Base-by-base conservation (phyloP, 2,329 filamentous ascomycete genomes). In the Ophiocordyceps polyrhachis-furcata region DNA sequence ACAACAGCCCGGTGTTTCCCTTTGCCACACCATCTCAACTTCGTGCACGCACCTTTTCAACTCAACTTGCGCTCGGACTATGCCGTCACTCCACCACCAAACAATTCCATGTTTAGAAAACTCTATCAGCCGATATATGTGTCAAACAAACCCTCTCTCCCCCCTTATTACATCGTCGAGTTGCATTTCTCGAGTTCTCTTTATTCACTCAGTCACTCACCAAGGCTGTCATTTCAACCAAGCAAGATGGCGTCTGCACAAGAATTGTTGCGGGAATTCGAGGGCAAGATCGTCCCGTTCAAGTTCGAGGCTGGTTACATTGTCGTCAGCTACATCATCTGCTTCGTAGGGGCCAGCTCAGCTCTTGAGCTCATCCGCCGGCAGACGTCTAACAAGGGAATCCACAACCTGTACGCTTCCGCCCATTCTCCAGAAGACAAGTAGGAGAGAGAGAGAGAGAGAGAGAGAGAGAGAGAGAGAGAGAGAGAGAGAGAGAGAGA, bases 311-410 rank as follows among this genome's bases (percentile, higher is more conserved):
- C 69, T 4, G 75, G 76, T 32, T 81, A 83, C 52, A 71, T 89
- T 12, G 69, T 79, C 23, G 68, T 85, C 51, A 91, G 85, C 55
- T 76, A 83, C 49, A 66, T 83, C 51, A 83, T 86, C 53, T 89
- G 84, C 54, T 67, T 84, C 32, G 72, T 86, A 50, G 87, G 87
- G 49, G 79, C 83, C 43, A 71, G 76, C 43, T 84, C 85, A 3
- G 88, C 86, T 0, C 68, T 93, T 29, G 87, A 93, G 59, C 66
- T 93, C 47, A 76, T 94, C 44, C 83, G 91, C 56, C 69, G 83
- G 47, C 70, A 83, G 52, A 86, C 81, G 1, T 77, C 81, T 2
- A 72, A 72, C 45, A 75, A 74, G 55, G 82, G 82, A 9, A 58
- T 73, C 45, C 76, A 77, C 56, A 86, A 85, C 54, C 76, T 81